Evolutionary conservation across 108 stramenopile genomes (phyloP), one percentile per base, ranked within the genome.

Genomic region (Cyclotella cryptica): DNA sequence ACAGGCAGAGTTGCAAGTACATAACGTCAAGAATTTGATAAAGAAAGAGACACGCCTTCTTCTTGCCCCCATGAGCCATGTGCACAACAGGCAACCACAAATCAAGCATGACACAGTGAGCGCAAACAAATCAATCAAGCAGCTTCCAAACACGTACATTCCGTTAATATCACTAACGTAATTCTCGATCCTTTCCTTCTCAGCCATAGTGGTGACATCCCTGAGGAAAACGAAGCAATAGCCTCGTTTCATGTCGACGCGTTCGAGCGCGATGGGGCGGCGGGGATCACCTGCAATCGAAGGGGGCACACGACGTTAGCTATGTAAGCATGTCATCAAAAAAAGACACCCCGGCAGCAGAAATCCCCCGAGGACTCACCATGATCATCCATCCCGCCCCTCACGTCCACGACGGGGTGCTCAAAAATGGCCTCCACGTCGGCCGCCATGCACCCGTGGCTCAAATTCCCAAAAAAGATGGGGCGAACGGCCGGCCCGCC

Each of bases 201-300:
- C 94, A 9, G 75, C 79, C 40, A 86, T 63, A 22, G 60, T 69
- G 12, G 62, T 51, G 5, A 89, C 89, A 81, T 95, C 94, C 78
- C 91, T 91, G 46, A 95, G 76, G 66, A 92, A 95, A 69, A 95
- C 90, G 81, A 95, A 95, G 71, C 85, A 86, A 77, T 86, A 95
- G 15, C 94, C 94, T 17, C 94, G 88, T 65, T 95, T 95, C 66
- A 90, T 75, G 61, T 95, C 92, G 22, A 93, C 80, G 19, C 92
- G 88, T 18, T 93, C 94, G 41, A 91, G 84, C 24, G 80, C 59
- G 54, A 90, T 83, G 62, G 86, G 81, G 14, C 58, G 43, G 44
- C 45, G 73, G 26, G 64, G 64, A 46, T 65, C 64, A 24, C 64
- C 64, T 65, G 43, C 1, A 46, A 44, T 45, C n/a, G 21, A n/a